Percentiles rank a stretch among this genome's conserved stretches.
These are phyloP conservation scores for Rhynchospora tenuis DNA, from an alignment of 176 grass and related monocot genomes.

Conservation along the genomic window DNA sequence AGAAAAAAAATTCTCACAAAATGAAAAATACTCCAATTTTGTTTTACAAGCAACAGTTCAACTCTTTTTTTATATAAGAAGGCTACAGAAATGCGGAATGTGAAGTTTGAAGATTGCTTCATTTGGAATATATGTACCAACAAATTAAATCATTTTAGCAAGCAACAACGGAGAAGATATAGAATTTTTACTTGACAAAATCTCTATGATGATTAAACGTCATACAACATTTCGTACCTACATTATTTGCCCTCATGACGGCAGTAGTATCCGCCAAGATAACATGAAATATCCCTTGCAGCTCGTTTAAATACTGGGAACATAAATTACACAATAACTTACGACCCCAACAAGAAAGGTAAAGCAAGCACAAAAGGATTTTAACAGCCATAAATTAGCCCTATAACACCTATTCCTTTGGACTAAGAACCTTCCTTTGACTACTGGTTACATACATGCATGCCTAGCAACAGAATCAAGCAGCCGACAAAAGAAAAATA, in stretches of 20 bases:
- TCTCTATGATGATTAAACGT: slow-evolving; percentile 12
- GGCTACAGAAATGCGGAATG: not conserved
- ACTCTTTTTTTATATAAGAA: not conserved
- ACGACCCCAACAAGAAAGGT: not conserved
- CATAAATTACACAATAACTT: not conserved
- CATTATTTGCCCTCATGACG: not conserved
- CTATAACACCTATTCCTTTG: not conserved
- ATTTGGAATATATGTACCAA: not conserved
- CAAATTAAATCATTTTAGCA: too few relatives aligned
- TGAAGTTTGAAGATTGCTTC: not conserved
- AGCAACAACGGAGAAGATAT: not conserved
- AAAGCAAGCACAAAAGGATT: not conserved
- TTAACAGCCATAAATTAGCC: slow-evolving; percentile 1
- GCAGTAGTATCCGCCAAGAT: not conserved
- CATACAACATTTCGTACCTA: not conserved
- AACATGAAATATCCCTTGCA: not conserved
- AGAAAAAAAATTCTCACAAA: not conserved
- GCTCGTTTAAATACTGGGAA: not conserved
- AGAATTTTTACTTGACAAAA: not conserved
- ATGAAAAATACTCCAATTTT: not conserved
- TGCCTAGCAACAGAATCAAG: slow-evolving; percentile 9
- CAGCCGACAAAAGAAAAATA: not conserved
- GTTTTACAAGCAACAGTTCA: not conserved
- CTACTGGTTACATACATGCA: slow-evolving; percentile 1
- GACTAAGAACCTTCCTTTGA: not conserved